These are phyloP conservation scores for Gentiana macrophylla DNA, from an alignment of 257 asterid genomes.

Conservation along the genomic window DNA sequence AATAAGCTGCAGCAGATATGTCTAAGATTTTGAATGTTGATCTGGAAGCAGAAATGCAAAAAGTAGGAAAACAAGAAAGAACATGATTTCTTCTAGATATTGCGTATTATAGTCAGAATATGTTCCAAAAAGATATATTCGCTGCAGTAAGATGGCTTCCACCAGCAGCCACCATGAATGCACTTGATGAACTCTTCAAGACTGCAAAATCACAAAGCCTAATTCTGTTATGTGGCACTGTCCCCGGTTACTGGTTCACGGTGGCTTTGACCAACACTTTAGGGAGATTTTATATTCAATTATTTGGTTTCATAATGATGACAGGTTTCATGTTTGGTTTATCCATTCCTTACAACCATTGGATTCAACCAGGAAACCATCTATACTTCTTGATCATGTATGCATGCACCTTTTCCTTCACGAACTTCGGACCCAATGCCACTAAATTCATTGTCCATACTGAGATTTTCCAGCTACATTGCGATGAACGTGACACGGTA, in stretches of 20 bases:
- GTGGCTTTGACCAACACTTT: slow-evolving; percentile 20
- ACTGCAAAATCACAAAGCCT: slow-evolving; percentile 28
- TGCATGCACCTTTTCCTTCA: slow-evolving; percentile 25
- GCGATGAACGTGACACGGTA: slow-evolving; percentile 29
- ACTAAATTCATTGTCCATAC: slow-evolving; percentile 28
- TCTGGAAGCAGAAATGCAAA: slow-evolving; percentile 6
- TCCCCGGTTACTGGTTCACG: slow-evolving; percentile 42
- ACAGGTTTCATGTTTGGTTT: slow-evolving; percentile 28
- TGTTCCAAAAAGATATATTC: slow-evolving; percentile 38
- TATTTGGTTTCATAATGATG: slow-evolving; percentile 28
- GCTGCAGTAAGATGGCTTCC: slow-evolving; percentile 40
- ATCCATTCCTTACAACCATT: slow-evolving; percentile 27
- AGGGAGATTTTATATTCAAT: slow-evolving; percentile 22
- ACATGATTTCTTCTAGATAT: slow-evolving; percentile 42
- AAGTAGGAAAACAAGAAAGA: neutral
- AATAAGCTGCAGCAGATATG: neutral
- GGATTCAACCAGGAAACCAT: slow-evolving; percentile 23
- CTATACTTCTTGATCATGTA: slow-evolving; percentile 25
- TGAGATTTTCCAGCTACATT: slow-evolving; percentile 27
- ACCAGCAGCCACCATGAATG: slow-evolving; percentile 26
- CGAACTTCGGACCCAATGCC: slow-evolving; percentile 30
- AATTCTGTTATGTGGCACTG: slow-evolving; percentile 45
- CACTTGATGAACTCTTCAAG: slow-evolving; percentile 24
- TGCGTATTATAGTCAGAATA: slow-evolving; percentile 30
- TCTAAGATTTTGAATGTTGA: neutral